A percentile compares a stretch with the other conserved stretches of the same genome.
phyloP scores from a whole-genome alignment of 257 asterid genomes.

The Craterostigma plantagineum region DNA sequence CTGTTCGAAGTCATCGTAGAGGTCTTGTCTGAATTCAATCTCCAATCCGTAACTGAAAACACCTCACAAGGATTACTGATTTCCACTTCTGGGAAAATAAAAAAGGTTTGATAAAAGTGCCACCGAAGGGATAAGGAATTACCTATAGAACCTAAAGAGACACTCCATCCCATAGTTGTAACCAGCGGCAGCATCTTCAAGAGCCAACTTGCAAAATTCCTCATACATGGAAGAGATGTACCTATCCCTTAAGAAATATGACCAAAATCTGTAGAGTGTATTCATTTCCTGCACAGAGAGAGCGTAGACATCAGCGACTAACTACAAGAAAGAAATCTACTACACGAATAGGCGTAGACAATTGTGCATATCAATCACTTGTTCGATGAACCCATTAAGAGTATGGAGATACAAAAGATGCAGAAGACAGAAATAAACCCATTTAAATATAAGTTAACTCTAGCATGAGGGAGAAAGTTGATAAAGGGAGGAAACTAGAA shows the following conservation, averaged over 20 bases:
- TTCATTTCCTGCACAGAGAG: slow-evolving; percentile 73
- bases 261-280: slow-evolving; percentile 86
- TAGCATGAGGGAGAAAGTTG: slow-evolving; percentile 5
- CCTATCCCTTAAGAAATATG: slow-evolving; percentile 59
- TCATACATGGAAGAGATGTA: slow-evolving; percentile 67
- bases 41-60: slow-evolving; percentile 71
- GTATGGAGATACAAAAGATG: too few species aligned
- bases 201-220: slow-evolving; percentile 66
- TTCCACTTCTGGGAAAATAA: too few species aligned
- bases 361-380: too few species aligned
- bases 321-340: too few species aligned
- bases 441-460: too few species aligned
- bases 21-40: slow-evolving; percentile 57
- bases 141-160: slow-evolving; percentile 87
- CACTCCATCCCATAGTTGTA: slow-evolving; percentile 80
- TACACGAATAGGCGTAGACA: too few species aligned
- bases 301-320: too few species aligned
- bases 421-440: too few species aligned
- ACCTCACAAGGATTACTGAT: too few species aligned
- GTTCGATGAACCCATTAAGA: too few species aligned
- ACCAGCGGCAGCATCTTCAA: slow-evolving; percentile 84
- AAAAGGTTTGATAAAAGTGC: slow-evolving; percentile 44
- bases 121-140: slow-evolving; percentile 1
- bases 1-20: slow-evolving; percentile 65
- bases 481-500: not conserved